A percentile compares a stretch with the other conserved stretches of the same genome.
phyloP scores from a whole-genome alignment of 2,329 filamentous ascomycete genomes.

The Aspergillus ibericus region DNA sequence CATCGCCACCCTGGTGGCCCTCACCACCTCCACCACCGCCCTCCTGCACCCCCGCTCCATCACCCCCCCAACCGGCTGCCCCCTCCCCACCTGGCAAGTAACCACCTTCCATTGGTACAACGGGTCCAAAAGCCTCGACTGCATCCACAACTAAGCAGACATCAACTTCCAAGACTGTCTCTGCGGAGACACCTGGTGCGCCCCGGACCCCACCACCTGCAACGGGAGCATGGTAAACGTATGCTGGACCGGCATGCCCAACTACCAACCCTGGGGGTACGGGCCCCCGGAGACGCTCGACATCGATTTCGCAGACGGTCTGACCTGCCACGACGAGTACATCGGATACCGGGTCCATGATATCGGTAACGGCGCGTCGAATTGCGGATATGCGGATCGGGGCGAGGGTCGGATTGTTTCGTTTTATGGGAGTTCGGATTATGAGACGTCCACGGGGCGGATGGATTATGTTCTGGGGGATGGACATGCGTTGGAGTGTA shows the following conservation, averaged over 20 bases:
- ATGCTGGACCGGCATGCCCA: slow-evolving; percentile 32
- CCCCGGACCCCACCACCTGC: slow-evolving; percentile 25
- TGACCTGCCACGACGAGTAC: slow-evolving; percentile 28
- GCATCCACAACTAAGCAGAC: slow-evolving; percentile 23
- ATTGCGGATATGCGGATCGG: slow-evolving; percentile 31
- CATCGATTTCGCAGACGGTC: slow-evolving; percentile 27
- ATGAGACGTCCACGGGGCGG: slow-evolving; percentile 16
- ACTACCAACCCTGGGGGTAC: slow-evolving; percentile 33
- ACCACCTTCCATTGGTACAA: slow-evolving; percentile 22
- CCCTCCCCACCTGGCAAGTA: slow-evolving; percentile 29
- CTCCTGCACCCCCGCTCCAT: slow-evolving; percentile 20
- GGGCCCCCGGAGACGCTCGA: slow-evolving; percentile 26
- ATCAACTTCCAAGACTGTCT: slow-evolving; percentile 25
- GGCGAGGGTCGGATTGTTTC: slow-evolving; percentile 25
- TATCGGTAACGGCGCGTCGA: slow-evolving; percentile 27
- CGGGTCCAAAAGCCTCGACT: slow-evolving; percentile 21
- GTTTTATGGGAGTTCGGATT: slow-evolving; percentile 29
- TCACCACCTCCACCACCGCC: slow-evolving; percentile 3
- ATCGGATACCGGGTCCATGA: slow-evolving; percentile 32
- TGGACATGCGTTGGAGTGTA: slow-evolving; percentile 28
- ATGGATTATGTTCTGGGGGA: slow-evolving; percentile 28
- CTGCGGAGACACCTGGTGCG: slow-evolving; percentile 24
- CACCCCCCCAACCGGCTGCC: slow-evolving; percentile 26
- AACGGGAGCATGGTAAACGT: slow-evolving; percentile 25
- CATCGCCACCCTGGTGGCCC: slow-evolving; percentile 10